Evolutionary conservation across 2,329 filamentous ascomycete species (phyloP).

Genomic region (Aspergillus oerlinghausenensis): DNA sequence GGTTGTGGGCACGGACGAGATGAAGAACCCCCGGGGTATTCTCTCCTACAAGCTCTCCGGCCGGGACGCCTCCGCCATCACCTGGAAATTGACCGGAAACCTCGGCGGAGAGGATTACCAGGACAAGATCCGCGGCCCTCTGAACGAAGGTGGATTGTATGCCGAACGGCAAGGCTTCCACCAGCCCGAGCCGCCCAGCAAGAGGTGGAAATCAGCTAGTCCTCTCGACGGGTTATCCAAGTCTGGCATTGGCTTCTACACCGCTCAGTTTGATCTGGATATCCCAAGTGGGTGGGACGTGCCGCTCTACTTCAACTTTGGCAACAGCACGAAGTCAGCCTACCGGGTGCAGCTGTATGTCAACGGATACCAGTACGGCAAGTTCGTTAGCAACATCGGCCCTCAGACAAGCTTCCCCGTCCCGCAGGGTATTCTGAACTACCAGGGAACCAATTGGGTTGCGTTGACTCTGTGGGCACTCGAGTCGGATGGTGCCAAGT

Average conservation of each 20-base stretch:
- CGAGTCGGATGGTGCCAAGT: conserved; percentile 52
- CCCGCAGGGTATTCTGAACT: conserved; percentile 68
- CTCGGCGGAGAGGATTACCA: conserved; percentile 52
- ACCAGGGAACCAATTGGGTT: conserved; percentile 65
- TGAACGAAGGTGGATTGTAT: conserved; percentile 56
- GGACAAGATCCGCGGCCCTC: conserved; percentile 49
- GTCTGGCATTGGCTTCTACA: conserved; percentile 52
- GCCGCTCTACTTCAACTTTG: conserved; percentile 51
- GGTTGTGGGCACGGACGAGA: conserved; percentile 54
- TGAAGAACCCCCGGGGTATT: conserved; percentile 56
- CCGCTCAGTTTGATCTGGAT: conserved; percentile 47
- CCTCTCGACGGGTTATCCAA: conserved; percentile 39
- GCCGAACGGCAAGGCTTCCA: conserved; percentile 54
- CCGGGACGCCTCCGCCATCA: conserved; percentile 29
- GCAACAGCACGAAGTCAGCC: conserved; percentile 42
- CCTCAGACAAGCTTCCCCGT: conserved; percentile 69
- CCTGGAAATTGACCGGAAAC: conserved; percentile 58
- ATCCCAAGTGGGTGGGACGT: conserved; percentile 53
- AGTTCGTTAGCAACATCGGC: conserved; percentile 66
- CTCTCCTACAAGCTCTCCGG: conserved; percentile 43
- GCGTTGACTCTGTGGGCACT: conserved; percentile 66
- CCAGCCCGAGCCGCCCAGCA: conserved; percentile 45
- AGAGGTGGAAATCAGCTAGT: conserved; percentile 30
- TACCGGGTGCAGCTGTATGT: conserved; percentile 65
- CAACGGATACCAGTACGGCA: conserved; percentile 71